phyloP scores from a whole-genome alignment of 1,284 basidiomycete genomes.

The Lentinus polychrous region DNA sequence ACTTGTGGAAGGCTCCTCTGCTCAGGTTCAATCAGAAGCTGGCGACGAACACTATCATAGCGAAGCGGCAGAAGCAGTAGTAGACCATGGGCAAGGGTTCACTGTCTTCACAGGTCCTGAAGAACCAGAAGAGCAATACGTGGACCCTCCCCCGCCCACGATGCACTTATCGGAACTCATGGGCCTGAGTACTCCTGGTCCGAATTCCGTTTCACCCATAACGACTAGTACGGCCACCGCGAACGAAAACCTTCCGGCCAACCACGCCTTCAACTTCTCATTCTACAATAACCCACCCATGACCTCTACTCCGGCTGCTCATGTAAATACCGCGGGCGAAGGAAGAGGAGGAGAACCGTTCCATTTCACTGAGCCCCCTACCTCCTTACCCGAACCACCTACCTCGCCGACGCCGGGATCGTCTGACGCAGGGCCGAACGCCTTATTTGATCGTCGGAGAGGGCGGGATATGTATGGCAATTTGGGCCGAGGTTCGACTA shows the following conservation, averaged over 20 bases:
- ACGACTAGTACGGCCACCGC: slow-evolving; percentile 39
- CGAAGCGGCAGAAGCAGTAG: too few relatives aligned
- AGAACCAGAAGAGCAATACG: slow-evolving; percentile 17
- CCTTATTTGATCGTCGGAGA: slow-evolving; percentile 23
- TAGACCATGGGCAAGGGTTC: slow-evolving; percentile 15
- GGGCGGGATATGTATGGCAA: slow-evolving; percentile 24
- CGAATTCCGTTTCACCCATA: slow-evolving; percentile 20
- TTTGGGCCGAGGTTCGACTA: neutral
- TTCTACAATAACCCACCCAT: slow-evolving; percentile 38
- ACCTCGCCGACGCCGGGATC: slow-evolving; percentile 57
- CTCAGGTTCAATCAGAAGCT: neutral
- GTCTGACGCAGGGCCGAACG: slow-evolving; percentile 13
- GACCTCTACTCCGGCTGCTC: slow-evolving; percentile 42
- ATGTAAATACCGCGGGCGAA: neutral
- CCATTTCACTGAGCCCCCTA: slow-evolving; percentile 14
- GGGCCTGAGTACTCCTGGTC: slow-evolving; percentile 27
- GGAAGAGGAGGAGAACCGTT: neutral
- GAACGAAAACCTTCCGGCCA: slow-evolving; percentile 38
- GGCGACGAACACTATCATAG: too few relatives aligned
- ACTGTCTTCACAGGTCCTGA: slow-evolving; percentile 27
- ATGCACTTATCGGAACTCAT: slow-evolving; percentile 47
- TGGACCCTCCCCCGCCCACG: slow-evolving; percentile 20
- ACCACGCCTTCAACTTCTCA: slow-evolving; percentile 37
- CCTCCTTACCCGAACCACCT: slow-evolving; percentile 61
- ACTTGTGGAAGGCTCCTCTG: slow-evolving; percentile 13